A percentile compares a stretch with the other conserved stretches of the same genome.
Evolutionary conservation across 108 stramenopile species (phyloP).

Genomic region (Chaetoceros muelleri): DNA sequence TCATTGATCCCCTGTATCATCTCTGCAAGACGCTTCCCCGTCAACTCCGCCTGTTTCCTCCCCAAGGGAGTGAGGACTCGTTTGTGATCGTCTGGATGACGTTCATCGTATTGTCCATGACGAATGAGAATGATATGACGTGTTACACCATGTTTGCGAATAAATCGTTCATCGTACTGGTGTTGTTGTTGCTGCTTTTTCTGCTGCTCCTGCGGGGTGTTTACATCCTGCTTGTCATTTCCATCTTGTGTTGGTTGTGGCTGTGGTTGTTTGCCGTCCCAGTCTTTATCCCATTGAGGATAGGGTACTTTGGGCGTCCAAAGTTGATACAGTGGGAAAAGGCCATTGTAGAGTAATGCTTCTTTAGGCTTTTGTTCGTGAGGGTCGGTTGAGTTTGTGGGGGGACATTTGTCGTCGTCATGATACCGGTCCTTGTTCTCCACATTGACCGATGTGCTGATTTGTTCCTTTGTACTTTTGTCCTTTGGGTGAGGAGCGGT

Average conservation of each 20-base stretch:
- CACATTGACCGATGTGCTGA: too few species aligned
- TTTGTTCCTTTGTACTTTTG: too few species aligned
- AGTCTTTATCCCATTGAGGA: slow-evolving; percentile 75
- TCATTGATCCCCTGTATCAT: slow-evolving; percentile 48
- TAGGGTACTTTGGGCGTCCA: slow-evolving; percentile 67
- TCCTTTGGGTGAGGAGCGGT: too few species aligned
- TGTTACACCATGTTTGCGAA: slow-evolving; percentile 67
- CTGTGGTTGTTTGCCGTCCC: slow-evolving; percentile 51
- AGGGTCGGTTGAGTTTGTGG: neutral
- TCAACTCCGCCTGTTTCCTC: slow-evolving; percentile 68
- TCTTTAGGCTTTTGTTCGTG: neutral
- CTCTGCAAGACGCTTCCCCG: slow-evolving; percentile 59
- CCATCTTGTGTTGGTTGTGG: slow-evolving; percentile 26
- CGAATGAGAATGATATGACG: slow-evolving; percentile 79
- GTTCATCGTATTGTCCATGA: slow-evolving; percentile 89
- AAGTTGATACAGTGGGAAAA: slow-evolving; percentile 71
- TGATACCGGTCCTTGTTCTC: too few species aligned
- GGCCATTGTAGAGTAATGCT: slow-evolving; percentile 25
- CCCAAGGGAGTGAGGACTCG: slow-evolving; percentile 78
- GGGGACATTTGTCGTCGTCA: neutral
- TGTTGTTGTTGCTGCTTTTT: slow-evolving; percentile 1
- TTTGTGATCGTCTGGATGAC: slow-evolving; percentile 57
- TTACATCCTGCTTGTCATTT: slow-evolving; percentile 14
- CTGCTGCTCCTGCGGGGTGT: slow-evolving; percentile 6
- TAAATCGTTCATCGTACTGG: slow-evolving; percentile 12